Base-by-base conservation (phyloP, 768 basidiomycete genomes). In the Strobilomyces dryophilus region DNA sequence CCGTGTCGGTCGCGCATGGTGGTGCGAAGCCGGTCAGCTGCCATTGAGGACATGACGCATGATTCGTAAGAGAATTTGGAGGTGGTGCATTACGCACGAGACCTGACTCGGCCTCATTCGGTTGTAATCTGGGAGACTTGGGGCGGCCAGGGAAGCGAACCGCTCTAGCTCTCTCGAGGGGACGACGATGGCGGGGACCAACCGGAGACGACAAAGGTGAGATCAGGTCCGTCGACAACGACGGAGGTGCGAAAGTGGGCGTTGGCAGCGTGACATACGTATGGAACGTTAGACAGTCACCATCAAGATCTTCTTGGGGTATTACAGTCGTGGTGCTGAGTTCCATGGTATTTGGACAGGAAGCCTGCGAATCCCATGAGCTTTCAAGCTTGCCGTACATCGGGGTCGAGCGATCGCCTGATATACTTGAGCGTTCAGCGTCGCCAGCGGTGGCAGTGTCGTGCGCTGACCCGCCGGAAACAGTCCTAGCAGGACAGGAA, bases 121-220 rank as follows among this genome's bases (percentile, higher is more conserved):
- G 27, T 41, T 64, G 68, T 36, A 52, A 44, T 48, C 57, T 57
- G 26, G 62, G 66, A 47, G 65, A 68, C 57, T 49, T 53, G 40
- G 59, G 57, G 27, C 66, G 66, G 1, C 61, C 59, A n/a, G 57
- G 59, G 11, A 68, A 57, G 37, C 69, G 67, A 40, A 68, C 67
- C n/a, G 67, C 67, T 53, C 67, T 56, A 0, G 67, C 61, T 29
- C 69, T 65, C 54, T 68, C 67, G 12, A 71, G 65, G 15, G 65
- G 67, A 21, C 65, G 67, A 26, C 67, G 69, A 52, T 65, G 54
- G 34, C 61, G 62, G 47, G 44, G 56, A 40, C 53, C 29, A 39
- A 52, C 53, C n/a, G 61, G 57, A 37, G 67, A 61, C 12, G 55
- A 63, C 40, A 40, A 54, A n/a, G 54, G 58, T 10, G 56, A 59